A percentile compares a stretch with the other conserved stretches of the same genome.
phyloP scores from a whole-genome alignment of 768 basidiomycete genomes.

The Pisolithus sp. region DNA sequence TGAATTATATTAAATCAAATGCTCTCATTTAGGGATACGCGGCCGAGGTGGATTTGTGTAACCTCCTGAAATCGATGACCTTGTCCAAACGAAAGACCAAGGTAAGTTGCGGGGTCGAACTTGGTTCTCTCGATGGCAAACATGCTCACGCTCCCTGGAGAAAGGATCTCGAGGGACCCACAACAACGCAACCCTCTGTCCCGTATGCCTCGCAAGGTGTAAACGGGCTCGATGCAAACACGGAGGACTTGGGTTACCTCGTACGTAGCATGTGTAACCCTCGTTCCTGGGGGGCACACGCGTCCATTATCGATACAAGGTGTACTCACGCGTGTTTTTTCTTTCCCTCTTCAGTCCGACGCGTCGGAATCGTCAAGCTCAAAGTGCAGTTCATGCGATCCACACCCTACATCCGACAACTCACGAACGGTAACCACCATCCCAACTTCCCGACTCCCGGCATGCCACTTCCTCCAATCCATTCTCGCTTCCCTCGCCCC shows the following conservation, averaged over 20 bases:
- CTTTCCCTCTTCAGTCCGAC: constrained; percentile 33
- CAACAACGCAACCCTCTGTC: constrained; percentile 13
- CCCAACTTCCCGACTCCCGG: constrained; percentile 27
- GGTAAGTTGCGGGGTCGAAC: constrained; percentile 15
- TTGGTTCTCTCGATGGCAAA: too few relatives aligned
- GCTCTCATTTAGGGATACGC: constrained; percentile 16
- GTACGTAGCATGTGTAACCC: constrained; percentile 22
- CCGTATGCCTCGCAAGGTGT: constrained; percentile 25
- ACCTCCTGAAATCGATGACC: constrained; percentile 46
- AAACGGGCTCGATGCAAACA: constrained; percentile 37
- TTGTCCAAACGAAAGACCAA: constrained; percentile 32
- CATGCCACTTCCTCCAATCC: constrained; percentile 58
- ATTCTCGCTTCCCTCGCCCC: constrained; percentile 51
- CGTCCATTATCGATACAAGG: not conserved
- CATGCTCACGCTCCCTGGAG: constrained; percentile 24
- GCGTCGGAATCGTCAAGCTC: constrained; percentile 39
- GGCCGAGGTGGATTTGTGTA: constrained; percentile 44
- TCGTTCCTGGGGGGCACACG: not conserved
- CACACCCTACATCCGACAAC: constrained; percentile 5
- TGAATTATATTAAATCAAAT: not conserved
- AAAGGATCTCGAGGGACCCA: constrained; percentile 24
- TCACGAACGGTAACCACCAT: constrained; percentile 7
- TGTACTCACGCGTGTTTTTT: not conserved
- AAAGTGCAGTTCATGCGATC: constrained; percentile 34
- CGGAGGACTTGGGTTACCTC: constrained; percentile 39